Base-by-base conservation (phyloP, 139 green algal genomes). In the Ostreobium quekettii region DNA sequence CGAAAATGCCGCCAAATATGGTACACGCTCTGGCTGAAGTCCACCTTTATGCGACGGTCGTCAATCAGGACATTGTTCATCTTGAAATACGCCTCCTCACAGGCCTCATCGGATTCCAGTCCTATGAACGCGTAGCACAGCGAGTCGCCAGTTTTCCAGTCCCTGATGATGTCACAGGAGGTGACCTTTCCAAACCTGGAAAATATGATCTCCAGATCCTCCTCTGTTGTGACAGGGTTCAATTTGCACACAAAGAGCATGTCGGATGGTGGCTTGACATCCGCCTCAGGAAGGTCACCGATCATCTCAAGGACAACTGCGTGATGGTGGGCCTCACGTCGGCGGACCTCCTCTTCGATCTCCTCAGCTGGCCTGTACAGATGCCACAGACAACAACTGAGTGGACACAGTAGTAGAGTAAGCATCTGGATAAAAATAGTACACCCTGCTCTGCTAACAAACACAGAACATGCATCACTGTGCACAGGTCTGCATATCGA, bases 51-150 rank as follows among this genome's bases (percentile, higher is more conserved):
- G 2, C 71, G 31, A 38, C 91, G 78, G 78, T 99, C 95, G 64
- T 99, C 95, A 59, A 99, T 98, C 19, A 99, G 80, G 32, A 93
- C 92, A 74, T 97, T 97, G 85, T 99, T 94, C 95, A 99, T 99
- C 75, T 99, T 97, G 81, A 96, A 94, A 75, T 97, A 98, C 0
- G 91, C 92, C 22, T 89, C 80, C 76, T 98, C 93, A 48, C 78
- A 89, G 0, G 87, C 60, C 29, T 86, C 76, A 39, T 96, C 87
- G 15, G 47, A 88, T 62, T 96, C 90, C 66, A 87, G 92, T 15
- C 88, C 84, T 31, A 95, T 82, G 83, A 99, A 99, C 5, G 75
- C 95, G 71, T 97, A 99, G 81, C 84, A 90, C 11, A 99, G 82
- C 29, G 76, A 91, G 74, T 98, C 93, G 1, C 94, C 95, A 0